These are phyloP conservation scores for Pochonia chlamydosporia DNA, from an alignment of 2,329 filamentous ascomycete genomes.

Conservation along the genomic window DNA sequence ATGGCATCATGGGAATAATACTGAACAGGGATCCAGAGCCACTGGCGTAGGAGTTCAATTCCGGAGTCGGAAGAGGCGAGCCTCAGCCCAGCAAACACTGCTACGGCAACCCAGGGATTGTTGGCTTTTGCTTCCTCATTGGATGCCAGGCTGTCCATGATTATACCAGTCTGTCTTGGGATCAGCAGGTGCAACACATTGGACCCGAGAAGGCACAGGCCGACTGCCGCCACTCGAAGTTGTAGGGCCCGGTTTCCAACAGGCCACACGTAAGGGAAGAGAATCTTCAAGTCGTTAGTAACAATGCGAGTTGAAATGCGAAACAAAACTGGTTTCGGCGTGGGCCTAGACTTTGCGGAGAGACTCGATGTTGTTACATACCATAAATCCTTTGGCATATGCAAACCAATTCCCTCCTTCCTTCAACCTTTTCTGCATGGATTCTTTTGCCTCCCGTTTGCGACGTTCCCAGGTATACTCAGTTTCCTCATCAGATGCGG, in stretches of 20 bases:
- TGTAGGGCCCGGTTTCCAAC: slow-evolving; percentile 61
- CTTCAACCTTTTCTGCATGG: slow-evolving; percentile 62
- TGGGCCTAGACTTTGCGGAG: too few relatives aligned
- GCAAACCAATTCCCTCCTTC: slow-evolving; percentile 71
- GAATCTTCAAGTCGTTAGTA: slow-evolving; percentile 43
- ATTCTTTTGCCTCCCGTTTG: slow-evolving; percentile 48
- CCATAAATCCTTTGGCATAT: slow-evolving; percentile 68
- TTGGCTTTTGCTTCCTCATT: slow-evolving; percentile 32
- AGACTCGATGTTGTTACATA: slow-evolving; percentile 22
- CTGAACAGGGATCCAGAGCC: slow-evolving; percentile 54
- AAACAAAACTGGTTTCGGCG: too few relatives aligned
- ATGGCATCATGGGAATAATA: slow-evolving; percentile 50
- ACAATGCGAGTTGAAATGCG: slow-evolving; percentile 1
- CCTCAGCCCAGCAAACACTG: slow-evolving; percentile 45
- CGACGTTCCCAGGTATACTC: slow-evolving; percentile 51
- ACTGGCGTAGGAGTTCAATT: slow-evolving; percentile 45
- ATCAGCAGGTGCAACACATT: slow-evolving; percentile 72
- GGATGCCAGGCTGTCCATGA: slow-evolving; percentile 58
- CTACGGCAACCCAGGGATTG: slow-evolving; percentile 46
- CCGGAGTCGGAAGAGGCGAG: slow-evolving; percentile 50
- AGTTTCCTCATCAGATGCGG: slow-evolving; percentile 30
- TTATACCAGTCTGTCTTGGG: slow-evolving; percentile 74
- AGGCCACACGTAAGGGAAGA: slow-evolving; percentile 77
- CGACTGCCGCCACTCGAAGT: slow-evolving; percentile 60
- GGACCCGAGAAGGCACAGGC: slow-evolving; percentile 60